Percentiles rank a stretch among this genome's conserved stretches.
These are phyloP conservation scores for Picochlorum sp. DNA, from an alignment of 139 green algal species.

Conservation along the genomic window DNA sequence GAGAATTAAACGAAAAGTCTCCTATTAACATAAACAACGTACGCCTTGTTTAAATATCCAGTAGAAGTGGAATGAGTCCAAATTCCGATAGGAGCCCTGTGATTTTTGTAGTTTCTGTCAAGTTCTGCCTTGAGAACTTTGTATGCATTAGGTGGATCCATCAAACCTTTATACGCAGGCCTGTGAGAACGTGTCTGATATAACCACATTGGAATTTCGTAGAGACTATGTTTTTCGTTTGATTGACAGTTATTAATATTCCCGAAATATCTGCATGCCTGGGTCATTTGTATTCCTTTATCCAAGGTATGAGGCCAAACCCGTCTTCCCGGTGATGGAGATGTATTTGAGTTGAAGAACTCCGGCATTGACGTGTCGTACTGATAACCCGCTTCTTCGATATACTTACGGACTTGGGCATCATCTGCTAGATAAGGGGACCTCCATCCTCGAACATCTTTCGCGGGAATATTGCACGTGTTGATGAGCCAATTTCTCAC, in stretches of 20 bases:
- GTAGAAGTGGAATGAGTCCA: slow-evolving; percentile 10
- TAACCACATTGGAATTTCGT: slow-evolving; percentile 1
- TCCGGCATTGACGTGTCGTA: slow-evolving; percentile 11
- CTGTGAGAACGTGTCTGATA: background rate
- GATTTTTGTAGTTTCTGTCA: slow-evolving; percentile 1
- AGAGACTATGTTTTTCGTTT: slow-evolving; percentile 1
- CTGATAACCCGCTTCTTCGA: slow-evolving; percentile 4
- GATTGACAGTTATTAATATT: slow-evolving; percentile 3
- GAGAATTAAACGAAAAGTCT: too few relatives aligned
- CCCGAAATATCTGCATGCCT: slow-evolving; percentile 7
- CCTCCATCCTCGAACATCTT: background rate
- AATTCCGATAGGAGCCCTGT: slow-evolving; percentile 5
- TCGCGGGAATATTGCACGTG: background rate
- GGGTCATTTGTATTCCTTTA: background rate
- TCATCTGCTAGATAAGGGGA: slow-evolving; percentile 7
- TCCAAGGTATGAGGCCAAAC: slow-evolving; percentile 1
- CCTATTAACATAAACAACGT: background rate
- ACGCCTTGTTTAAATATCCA: background rate
- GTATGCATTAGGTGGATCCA: slow-evolving; percentile 4
- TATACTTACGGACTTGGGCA: background rate
- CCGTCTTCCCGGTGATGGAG: background rate
- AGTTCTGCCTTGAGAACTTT: slow-evolving; percentile 6
- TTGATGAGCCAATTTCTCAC: slow-evolving; percentile 1
- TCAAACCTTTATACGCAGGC: slow-evolving; percentile 4
- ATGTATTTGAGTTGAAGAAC: background rate